Percentiles rank a stretch among this genome's conserved stretches.
Evolutionary conservation across 148 eudicot genomes (phyloP).

Genomic region (Rhododendron ferrugineum): DNA sequence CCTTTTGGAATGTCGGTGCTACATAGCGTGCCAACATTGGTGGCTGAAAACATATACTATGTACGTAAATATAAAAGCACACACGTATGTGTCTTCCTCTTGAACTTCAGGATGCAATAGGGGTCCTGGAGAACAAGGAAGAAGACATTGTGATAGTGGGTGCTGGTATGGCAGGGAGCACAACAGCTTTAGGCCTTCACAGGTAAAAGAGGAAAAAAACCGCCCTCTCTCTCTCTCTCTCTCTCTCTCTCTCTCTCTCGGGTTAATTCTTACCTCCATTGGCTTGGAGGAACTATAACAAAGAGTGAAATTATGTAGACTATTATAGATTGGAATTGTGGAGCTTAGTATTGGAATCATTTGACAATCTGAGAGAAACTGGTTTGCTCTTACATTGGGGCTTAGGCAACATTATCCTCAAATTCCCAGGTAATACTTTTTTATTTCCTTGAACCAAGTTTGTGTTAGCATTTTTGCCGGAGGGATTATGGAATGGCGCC

Average conservation of each 20-base stretch:
- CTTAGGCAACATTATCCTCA: conserved; percentile 25
- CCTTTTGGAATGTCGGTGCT: no score
- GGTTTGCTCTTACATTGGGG: conserved; percentile 39
- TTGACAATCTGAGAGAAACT: conserved; percentile 29
- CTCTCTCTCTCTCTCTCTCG: background rate
- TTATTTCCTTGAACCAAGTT: background rate
- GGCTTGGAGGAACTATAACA: background rate
- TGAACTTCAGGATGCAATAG: background rate
- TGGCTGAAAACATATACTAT: conserved; percentile 6
- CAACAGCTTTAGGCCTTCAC: conserved; percentile 43
- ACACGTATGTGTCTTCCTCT: background rate
- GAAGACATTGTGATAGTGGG: conserved; percentile 21
- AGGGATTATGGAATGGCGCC: background rate
- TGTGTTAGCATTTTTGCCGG: background rate
- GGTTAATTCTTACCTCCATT: background rate
- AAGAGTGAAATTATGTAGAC: no score
- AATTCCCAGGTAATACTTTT: conserved; percentile 17
- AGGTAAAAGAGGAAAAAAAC: conserved; percentile 4
- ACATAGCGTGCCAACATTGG: background rate
- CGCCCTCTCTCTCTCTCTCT: background rate
- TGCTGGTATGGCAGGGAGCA: conserved; percentile 38
- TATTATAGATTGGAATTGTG: background rate
- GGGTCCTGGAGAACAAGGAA: background rate
- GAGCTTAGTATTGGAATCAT: conserved; percentile 52
- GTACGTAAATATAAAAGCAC: background rate